These are phyloP conservation scores for Aaosphaeria pasadenensis DNA, from an alignment of 2,329 filamentous ascomycete genomes.

Conservation along the genomic window DNA sequence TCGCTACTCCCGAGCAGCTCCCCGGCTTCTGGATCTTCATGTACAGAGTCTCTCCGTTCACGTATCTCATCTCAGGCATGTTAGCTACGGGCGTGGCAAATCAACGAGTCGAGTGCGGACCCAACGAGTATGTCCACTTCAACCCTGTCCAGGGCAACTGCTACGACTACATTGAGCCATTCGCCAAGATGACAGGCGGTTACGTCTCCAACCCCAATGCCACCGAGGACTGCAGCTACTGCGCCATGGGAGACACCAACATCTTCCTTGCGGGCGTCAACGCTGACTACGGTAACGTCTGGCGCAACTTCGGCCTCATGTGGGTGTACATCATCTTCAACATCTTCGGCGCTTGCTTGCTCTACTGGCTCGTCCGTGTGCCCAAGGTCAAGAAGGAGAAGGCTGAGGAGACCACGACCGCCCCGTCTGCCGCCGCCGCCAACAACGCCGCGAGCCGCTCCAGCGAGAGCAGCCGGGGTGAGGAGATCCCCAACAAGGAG, in stretches of 20 bases:
- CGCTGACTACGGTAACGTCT: conserved; percentile 44
- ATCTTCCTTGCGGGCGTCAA: conserved; percentile 41
- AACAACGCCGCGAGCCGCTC: no score
- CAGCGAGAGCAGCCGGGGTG: no score
- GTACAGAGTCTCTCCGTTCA: conserved; percentile 80
- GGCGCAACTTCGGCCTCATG: conserved; percentile 56
- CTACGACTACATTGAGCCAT: conserved; percentile 36
- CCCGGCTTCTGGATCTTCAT: conserved; percentile 81
- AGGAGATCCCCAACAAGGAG: no score
- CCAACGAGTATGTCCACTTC: conserved; percentile 68
- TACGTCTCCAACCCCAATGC: conserved; percentile 33
- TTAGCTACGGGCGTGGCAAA: conserved; percentile 68
- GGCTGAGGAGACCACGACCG: conserved; percentile 7
- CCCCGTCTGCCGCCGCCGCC: no score
- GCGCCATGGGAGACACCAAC: conserved; percentile 43
- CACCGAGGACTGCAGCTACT: conserved; percentile 38
- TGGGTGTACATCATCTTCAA: conserved; percentile 55
- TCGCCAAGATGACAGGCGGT: conserved; percentile 30
- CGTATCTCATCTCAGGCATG: conserved; percentile 74
- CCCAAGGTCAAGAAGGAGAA: conserved; percentile 48
- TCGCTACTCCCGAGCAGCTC: conserved; percentile 60
- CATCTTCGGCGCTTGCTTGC: conserved; percentile 43
- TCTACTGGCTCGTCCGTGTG: conserved; percentile 56
- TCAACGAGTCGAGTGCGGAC: conserved; percentile 62
- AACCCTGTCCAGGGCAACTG: conserved; percentile 54